These are phyloP conservation scores for Ophiostoma triangulosporum DNA, from an alignment of 2,329 filamentous ascomycete species.

Conservation along the genomic window DNA sequence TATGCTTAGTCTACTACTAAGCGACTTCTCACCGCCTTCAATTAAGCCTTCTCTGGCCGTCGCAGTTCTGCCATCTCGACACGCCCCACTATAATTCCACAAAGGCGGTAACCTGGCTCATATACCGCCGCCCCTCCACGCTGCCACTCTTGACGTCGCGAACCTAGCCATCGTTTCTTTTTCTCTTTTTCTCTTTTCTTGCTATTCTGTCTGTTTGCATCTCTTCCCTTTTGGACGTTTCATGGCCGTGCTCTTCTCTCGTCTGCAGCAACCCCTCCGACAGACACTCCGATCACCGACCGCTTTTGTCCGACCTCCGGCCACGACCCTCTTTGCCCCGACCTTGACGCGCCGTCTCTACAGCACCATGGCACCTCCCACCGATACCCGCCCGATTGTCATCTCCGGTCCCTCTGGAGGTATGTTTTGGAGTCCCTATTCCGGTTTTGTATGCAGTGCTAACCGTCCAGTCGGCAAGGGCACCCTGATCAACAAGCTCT, in stretches of 20 bases:
- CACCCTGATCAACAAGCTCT: slow-evolving; percentile 61
- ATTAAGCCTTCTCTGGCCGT: too few relatives aligned
- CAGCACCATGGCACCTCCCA: slow-evolving; percentile 19
- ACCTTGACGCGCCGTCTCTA: background rate
- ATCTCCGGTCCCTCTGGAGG: slow-evolving; percentile 64
- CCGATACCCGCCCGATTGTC: slow-evolving; percentile 52
- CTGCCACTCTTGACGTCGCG: background rate
- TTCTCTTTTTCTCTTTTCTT: background rate
- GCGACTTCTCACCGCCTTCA: background rate
- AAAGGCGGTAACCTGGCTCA: background rate
- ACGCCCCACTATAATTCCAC: background rate
- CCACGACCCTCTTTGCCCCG: background rate
- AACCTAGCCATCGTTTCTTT: background rate
- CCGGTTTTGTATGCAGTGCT: background rate
- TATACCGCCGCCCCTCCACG: background rate
- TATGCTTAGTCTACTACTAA: background rate
- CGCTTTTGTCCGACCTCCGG: background rate
- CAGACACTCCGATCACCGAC: background rate
- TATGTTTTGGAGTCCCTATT: background rate
- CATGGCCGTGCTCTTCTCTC: background rate
- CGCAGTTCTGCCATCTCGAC: background rate
- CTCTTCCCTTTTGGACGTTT: background rate
- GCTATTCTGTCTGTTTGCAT: background rate
- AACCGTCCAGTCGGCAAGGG: slow-evolving; percentile 51
- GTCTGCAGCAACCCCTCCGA: background rate